phyloP scores from a whole-genome alignment of 2,329 filamentous ascomycete species.

The Fusarium musae region DNA sequence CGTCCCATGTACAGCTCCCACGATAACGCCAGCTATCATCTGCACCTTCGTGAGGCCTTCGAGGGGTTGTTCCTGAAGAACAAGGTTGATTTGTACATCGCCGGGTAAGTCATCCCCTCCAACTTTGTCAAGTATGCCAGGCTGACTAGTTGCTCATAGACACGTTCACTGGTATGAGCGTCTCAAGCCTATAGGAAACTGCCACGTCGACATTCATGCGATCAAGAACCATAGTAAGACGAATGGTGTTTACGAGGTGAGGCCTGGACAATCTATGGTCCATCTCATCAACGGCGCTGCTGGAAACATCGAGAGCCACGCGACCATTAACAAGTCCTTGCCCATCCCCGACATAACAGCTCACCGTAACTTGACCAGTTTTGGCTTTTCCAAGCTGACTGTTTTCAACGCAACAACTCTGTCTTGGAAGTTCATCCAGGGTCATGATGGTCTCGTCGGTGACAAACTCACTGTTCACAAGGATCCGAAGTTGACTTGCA shows the following conservation, averaged over 20 bases:
- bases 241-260: not conserved
- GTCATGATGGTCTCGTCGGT: not conserved
- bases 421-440: not conserved
- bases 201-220: not conserved
- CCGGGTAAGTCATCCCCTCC: not conserved
- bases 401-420: not conserved
- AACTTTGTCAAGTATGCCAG: rapidly evolving
- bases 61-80: not conserved
- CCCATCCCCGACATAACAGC: not conserved
- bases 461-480: not conserved
- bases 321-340: rapidly evolving
- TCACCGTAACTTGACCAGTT: not conserved
- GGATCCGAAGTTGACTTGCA: not conserved
- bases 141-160: not conserved
- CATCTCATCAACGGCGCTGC: conserved; percentile 1
- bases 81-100: not conserved
- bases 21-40: not conserved
- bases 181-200: not conserved
- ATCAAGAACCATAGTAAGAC: rapidly evolving
- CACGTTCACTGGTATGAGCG: conserved; percentile 13
- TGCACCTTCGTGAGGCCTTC: not conserved
- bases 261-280: not conserved
- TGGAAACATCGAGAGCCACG: conserved; percentile 1
- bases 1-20: conserved; percentile 5
- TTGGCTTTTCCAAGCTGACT: conserved; percentile 3